phyloP scores from a whole-genome alignment of 2,329 filamentous ascomycete genomes.

The Colletotrichum karsti region DNA sequence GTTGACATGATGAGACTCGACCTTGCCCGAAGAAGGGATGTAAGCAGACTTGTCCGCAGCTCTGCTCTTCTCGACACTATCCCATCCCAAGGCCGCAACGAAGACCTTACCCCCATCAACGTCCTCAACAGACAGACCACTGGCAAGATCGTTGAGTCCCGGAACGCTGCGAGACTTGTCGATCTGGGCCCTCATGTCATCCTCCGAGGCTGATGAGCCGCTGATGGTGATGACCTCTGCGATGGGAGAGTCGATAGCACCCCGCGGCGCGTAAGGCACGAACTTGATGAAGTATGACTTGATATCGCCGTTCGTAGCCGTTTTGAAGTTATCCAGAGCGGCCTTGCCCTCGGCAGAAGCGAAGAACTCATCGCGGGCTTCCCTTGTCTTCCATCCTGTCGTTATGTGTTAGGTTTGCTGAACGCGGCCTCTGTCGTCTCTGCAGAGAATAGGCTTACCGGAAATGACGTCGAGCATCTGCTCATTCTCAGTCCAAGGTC shows the following conservation, averaged over 20 bases:
- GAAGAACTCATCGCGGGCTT: constrained; percentile 14
- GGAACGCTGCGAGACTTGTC: constrained; percentile 6
- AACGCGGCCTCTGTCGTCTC: accelerated
- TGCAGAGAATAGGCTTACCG: neutral
- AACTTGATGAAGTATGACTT: constrained; percentile 24
- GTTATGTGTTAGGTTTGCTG: neutral
- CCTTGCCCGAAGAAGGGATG: constrained; percentile 3
- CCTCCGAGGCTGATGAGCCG: neutral
- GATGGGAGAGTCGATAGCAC: constrained; percentile 21
- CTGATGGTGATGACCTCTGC: constrained; percentile 18
- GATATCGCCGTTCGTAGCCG: neutral
- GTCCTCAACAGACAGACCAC: constrained; percentile 1
- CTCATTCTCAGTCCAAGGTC: constrained; percentile 22
- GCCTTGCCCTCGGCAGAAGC: constrained; percentile 2
- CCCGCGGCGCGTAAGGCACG: constrained; percentile 17
- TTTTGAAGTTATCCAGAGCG: constrained; percentile 5
- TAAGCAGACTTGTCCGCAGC: constrained; percentile 22
- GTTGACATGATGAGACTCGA: constrained; percentile 16
- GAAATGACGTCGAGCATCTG: constrained; percentile 18
- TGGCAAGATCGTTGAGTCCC: constrained; percentile 17
- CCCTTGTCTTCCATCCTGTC: constrained; percentile 18
- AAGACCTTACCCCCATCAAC: constrained; percentile 9
- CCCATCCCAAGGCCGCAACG: constrained; percentile 21
- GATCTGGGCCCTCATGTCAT: constrained; percentile 12
- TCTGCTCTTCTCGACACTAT: constrained; percentile 17